phyloP scores from a whole-genome alignment of 441 rosid species.

The Adansonia rubrostipa region DNA sequence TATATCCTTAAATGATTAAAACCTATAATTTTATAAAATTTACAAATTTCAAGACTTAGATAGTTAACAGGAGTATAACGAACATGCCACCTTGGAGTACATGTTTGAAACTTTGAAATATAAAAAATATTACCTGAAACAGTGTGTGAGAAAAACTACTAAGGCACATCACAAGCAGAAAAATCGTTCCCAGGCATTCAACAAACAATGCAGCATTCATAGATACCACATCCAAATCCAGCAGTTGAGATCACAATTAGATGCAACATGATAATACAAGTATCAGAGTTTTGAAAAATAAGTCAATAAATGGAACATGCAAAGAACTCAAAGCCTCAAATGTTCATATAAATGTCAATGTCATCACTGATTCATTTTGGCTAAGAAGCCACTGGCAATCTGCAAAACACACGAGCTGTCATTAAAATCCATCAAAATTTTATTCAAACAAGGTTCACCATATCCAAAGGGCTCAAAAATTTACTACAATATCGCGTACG shows the following conservation, averaged over 20 bases:
- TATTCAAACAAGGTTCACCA: background rate
- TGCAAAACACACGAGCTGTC: background rate
- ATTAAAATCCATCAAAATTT: background rate
- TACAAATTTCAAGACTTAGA: too few relatives aligned
- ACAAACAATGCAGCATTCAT: background rate
- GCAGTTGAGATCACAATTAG: background rate
- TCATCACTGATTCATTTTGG: background rate
- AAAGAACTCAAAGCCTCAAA: background rate
- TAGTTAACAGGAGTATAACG: too few relatives aligned
- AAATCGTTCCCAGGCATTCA: background rate
- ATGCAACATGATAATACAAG: background rate
- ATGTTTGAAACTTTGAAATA: too few relatives aligned
- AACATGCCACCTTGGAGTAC: too few relatives aligned
- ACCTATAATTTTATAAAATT: too few relatives aligned
- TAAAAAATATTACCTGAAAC: too few relatives aligned
- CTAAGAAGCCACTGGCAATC: background rate
- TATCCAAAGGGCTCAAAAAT: conserved; percentile 2
- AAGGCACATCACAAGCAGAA: too few relatives aligned
- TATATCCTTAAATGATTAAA: too few relatives aligned
- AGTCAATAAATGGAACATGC: background rate
- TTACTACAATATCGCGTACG: background rate
- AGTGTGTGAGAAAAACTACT: too few relatives aligned
- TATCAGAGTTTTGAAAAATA: background rate
- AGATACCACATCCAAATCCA: background rate
- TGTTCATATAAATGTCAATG: background rate